Base-by-base conservation (phyloP, 495 filamentous ascomycete species). In the Sordaria brevicollis region DNA sequence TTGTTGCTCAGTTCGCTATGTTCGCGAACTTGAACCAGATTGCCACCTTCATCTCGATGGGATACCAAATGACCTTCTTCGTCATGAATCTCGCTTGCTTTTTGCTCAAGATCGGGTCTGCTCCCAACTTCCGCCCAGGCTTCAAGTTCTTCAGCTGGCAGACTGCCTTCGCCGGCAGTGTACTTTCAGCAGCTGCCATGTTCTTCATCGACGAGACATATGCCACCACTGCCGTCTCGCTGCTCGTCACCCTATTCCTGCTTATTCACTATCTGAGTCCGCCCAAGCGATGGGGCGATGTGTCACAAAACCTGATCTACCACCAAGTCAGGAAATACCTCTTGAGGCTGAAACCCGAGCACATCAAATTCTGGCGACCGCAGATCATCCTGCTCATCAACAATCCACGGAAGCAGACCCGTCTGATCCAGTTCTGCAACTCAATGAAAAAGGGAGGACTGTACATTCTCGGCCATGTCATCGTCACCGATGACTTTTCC, bases 271-370 rank as follows among this genome's bases (percentile, higher is more conserved):
- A 93, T 73, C 88, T 86, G 15, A 91, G 90, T 41, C 91, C 92
- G 5, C 93, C 93, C 1, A 96, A 95, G 75, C 86, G 90, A 9
- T 96, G 93, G 92, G 93, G 93, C 1, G 93, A 96, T 79, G 92
- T 96, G 38, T 92, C 90, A 36, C 93, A 96, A 74, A 92, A 89
- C 75, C 80, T 96, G 68, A 96, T 96, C 65, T 96, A 95, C 74
- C 93, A 96, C 73, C 93, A 96, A 80, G 93, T 96, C 6, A 86
- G 93, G 66, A 96, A 96, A 74, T 96, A 96, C 72, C 79, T 96
- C 19, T 82, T 96, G 62, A 87, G 93, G 31, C 83, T 96, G 10
- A 89, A 89, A 41, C 92, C 93, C 70, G 92, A 96, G 70, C 93
- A 96, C 74, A 93, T 96, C 77, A 96, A 96, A 74, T 95, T 94